These are phyloP conservation scores for Haplosporangium sp. DNA, from an alignment of 371 early-diverging fungal genomes.

Conservation along the genomic window DNA sequence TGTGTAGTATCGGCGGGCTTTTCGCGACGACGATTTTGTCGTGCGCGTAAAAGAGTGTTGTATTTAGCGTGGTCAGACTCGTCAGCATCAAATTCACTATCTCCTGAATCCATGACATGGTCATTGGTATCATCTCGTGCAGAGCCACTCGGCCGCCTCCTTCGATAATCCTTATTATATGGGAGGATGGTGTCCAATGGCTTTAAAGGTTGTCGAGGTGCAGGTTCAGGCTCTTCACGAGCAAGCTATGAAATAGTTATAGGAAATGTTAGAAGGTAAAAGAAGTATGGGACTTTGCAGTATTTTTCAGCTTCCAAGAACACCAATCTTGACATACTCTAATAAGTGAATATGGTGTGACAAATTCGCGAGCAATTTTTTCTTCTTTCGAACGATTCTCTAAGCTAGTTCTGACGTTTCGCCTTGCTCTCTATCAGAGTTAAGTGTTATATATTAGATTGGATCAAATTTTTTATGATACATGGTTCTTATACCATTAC, in stretches of 20 bases:
- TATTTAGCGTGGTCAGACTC: constrained; percentile 18
- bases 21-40: constrained; percentile 4
- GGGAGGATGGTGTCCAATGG: constrained; percentile 16
- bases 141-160: constrained; percentile 1
- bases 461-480: neutral
- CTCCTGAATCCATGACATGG: constrained; percentile 20
- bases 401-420: neutral
- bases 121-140: neutral
- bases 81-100: constrained; percentile 28
- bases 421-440: constrained; percentile 2
- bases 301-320: neutral
- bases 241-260: neutral
- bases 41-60: neutral
- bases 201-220: constrained; percentile 4
- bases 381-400: neutral
- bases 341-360: constrained; percentile 9
- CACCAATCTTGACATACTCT: neutral
- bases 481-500: neutral
- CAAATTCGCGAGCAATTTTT: constrained; percentile 4
- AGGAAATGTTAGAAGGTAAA: neutral
- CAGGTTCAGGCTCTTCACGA: constrained; percentile 8
- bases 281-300: too few species aligned
- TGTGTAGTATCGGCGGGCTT: neutral
- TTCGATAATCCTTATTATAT: constrained; percentile 14
- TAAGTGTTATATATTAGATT: neutral